Evolutionary conservation across 495 filamentous ascomycete genomes (phyloP).

Genomic region (Niebla homalea): DNA sequence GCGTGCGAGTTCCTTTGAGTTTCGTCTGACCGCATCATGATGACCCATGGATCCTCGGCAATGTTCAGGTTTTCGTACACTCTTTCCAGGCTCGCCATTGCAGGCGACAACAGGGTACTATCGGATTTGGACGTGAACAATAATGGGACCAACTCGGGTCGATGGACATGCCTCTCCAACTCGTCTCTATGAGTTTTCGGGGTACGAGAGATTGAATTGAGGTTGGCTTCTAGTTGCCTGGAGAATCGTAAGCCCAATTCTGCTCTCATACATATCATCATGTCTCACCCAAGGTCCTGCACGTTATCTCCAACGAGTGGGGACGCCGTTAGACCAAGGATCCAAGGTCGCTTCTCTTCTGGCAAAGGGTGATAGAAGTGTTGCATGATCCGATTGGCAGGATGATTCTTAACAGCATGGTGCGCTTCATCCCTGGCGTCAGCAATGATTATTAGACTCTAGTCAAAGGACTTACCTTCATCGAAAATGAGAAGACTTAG

Average conservation of each 20-base stretch:
- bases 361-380: slow-evolving; percentile 51
- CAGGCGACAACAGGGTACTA: not conserved
- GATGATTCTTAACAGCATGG: slow-evolving; percentile 48
- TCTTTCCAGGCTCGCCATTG: slow-evolving; percentile 5
- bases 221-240: slow-evolving; percentile 57
- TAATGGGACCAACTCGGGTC: slow-evolving; percentile 45
- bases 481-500: slow-evolving; percentile 74
- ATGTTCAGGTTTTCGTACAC: slow-evolving; percentile 43
- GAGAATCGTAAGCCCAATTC: not conserved
- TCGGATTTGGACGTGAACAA: slow-evolving; percentile 25
- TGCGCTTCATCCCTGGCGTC: slow-evolving; percentile 42
- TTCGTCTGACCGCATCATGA: slow-evolving; percentile 29
- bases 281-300: slow-evolving; percentile 31
- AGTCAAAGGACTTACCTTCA: slow-evolving; percentile 48
- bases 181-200: slow-evolving; percentile 62
- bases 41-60: slow-evolving; percentile 54
- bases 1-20: slow-evolving; percentile 15
- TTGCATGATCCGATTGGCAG: slow-evolving; percentile 67
- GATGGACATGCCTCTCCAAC: slow-evolving; percentile 52
- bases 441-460: slow-evolving; percentile 17
- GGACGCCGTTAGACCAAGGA: slow-evolving; percentile 78
- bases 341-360: slow-evolving; percentile 39
- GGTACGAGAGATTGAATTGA: slow-evolving; percentile 59
- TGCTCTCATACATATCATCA: not conserved
- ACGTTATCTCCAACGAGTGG: slow-evolving; percentile 44